Evolutionary conservation across 2,329 filamentous ascomycete species (phyloP), one percentile per base, ranked within the genome.

Genomic region (Ceratocystis diversiconidia): DNA sequence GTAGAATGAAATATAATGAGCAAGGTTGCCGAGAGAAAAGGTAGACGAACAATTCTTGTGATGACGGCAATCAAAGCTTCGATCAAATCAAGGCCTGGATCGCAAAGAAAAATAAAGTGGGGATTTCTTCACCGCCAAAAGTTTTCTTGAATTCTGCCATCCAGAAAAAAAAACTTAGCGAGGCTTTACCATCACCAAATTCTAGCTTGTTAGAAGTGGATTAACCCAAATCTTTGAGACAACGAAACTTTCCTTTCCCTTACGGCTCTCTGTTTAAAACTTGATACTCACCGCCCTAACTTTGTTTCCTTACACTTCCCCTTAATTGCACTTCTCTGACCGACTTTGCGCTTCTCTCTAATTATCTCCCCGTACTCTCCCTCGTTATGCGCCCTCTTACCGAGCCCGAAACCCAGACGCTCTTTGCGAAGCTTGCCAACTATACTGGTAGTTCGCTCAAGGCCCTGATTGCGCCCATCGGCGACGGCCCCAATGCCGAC

Each of bases 381-480:
- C 46, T 64, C 71, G 83, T 71, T 60, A 95, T 95, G 90, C 84
- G 90, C 65, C 84, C 87, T 63, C 84, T 96, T 70, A 94, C 90
- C 66, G 90, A 90, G 75, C 76, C 79, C 73, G 88, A 91, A 77
- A 89, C 86, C 67, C 85, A 89, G 74, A 89, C 88, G 1, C 85
- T 96, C 71, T 95, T 96, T 76, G 84, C 87, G 71, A 96, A 97
- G 79, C 85, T 99, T 50, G 94, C 94, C 67, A 89, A 91, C 75
- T 99, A 97, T 79, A 94, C 89, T 28, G 91, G 92, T 70, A 84
- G 83, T 71, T 92, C 89, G 19, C 82, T 96, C 70, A 92, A 91
- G 76, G 86, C 90, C 75, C 83, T 96, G 70, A 90, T 92, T 71
- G 84, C 86, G 61, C 87, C 88, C 8, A 79, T 88, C 68, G 82